These are phyloP conservation scores for Pichia gijzeniarum DNA, from an alignment of 805 yeast species.

Conservation along the genomic window DNA sequence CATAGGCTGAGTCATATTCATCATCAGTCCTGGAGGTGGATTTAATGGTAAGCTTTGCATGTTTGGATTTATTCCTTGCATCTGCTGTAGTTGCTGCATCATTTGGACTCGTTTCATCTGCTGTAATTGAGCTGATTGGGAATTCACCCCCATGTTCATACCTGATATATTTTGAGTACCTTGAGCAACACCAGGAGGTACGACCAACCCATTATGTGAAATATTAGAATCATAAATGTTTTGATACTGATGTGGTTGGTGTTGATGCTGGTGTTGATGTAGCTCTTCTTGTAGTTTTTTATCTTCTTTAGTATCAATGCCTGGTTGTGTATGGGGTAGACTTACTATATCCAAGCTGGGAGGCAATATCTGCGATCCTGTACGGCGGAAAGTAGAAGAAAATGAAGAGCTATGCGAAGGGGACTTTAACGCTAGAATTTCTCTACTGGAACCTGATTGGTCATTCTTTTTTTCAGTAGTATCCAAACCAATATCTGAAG, in stretches of 20 bases:
- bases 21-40: background rate
- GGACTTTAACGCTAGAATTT: background rate
- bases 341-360: background rate
- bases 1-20: background rate
- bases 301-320: background rate
- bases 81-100: conserved; percentile 8
- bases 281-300: background rate
- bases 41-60: background rate
- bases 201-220: background rate
- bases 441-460: too few relatives aligned
- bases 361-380: conserved; percentile 1
- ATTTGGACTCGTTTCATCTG: conserved; percentile 5
- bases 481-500: background rate
- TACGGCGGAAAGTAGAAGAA: background rate
- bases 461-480: background rate
- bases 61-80: conserved; percentile 6
- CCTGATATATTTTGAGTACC: background rate
- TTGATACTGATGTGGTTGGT: too few relatives aligned
- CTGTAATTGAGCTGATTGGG: conserved; percentile 1
- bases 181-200: background rate
- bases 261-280: background rate
- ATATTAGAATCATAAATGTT: too few relatives aligned
- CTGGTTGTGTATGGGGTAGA: too few relatives aligned
- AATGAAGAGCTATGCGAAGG: background rate
- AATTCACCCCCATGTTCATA: background rate